A percentile compares a stretch with the other conserved stretches of the same genome.
phyloP scores from a whole-genome alignment of 345 rosid species.

The Salix brachista region DNA sequence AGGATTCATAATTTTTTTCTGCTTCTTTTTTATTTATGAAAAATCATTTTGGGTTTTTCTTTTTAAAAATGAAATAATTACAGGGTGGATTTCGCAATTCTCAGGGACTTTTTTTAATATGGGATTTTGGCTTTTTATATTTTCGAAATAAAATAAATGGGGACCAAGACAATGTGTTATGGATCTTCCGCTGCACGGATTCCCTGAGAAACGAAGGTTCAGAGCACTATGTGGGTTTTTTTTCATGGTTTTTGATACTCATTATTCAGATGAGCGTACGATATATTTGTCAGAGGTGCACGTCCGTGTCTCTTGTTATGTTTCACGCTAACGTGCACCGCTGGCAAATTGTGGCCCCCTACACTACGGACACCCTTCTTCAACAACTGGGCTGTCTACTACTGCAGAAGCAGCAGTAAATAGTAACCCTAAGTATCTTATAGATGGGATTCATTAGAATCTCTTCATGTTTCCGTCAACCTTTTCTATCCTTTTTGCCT shows the following conservation, averaged over 20 bases:
- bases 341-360: slow-evolving; percentile 1
- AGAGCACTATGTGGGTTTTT: too few relatives aligned
- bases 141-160: not conserved
- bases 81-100: not conserved
- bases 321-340: slow-evolving; percentile 35
- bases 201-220: too few relatives aligned
- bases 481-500: not conserved
- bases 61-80: not conserved
- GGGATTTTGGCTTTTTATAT: not conserved
- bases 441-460: slow-evolving; percentile 19
- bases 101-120: too few relatives aligned
- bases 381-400: not conserved
- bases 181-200: too few relatives aligned
- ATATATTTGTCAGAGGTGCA: slow-evolving; percentile 37
- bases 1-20: not conserved
- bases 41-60: not conserved
- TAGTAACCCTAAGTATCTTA: slow-evolving; percentile 9
- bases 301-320: slow-evolving; percentile 26
- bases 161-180: not conserved
- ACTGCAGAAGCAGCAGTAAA: too few relatives aligned
- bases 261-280: slow-evolving; percentile 24
- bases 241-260: too few relatives aligned
- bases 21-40: not conserved
- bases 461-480: slow-evolving; percentile 11
- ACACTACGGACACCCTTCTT: not conserved